Percentiles rank a stretch among this genome's conserved stretches.
Evolutionary conservation across 2,329 filamentous ascomycete species (phyloP).

Genomic region (Xylaria sp.): DNA sequence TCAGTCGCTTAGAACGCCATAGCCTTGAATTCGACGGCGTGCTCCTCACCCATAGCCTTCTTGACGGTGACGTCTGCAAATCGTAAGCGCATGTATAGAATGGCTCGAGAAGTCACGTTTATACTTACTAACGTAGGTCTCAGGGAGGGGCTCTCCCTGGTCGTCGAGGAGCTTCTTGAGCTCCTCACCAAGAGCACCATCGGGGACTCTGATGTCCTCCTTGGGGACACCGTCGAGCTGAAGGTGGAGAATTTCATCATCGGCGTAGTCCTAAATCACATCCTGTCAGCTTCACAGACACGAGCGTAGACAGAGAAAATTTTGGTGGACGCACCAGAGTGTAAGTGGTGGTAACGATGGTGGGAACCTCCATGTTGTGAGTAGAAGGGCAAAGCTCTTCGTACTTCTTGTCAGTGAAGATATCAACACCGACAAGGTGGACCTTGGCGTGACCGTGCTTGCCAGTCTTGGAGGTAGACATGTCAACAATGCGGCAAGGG

Average conservation of each 20-base stretch:
- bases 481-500: constrained; percentile 99
- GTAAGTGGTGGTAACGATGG: constrained; percentile 95
- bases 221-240: constrained; percentile 73
- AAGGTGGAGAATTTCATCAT: constrained; percentile 89
- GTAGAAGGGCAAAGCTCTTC: constrained; percentile 99
- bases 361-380: constrained; percentile 96
- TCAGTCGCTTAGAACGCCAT: neutral
- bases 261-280: constrained; percentile 61
- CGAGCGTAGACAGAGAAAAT: neutral
- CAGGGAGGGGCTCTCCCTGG: constrained; percentile 88
- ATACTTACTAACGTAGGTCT: constrained; percentile 2
- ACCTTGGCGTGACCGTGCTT: constrained; percentile 99
- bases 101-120: neutral
- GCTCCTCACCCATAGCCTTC: constrained; percentile 93
- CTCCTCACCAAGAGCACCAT: constrained; percentile 82
- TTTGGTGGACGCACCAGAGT: constrained; percentile 35
- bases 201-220: constrained; percentile 89
- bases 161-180: constrained; percentile 77
- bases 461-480: constrained; percentile 99
- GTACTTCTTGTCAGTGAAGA: constrained; percentile 99
- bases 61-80: constrained; percentile 81
- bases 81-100: neutral
- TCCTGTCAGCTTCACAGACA: constrained; percentile 9
- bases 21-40: constrained; percentile 63
- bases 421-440: constrained; percentile 94